Base-by-base conservation (phyloP, 2,329 filamentous ascomycete species). In the Cercospora beticola region DNA sequence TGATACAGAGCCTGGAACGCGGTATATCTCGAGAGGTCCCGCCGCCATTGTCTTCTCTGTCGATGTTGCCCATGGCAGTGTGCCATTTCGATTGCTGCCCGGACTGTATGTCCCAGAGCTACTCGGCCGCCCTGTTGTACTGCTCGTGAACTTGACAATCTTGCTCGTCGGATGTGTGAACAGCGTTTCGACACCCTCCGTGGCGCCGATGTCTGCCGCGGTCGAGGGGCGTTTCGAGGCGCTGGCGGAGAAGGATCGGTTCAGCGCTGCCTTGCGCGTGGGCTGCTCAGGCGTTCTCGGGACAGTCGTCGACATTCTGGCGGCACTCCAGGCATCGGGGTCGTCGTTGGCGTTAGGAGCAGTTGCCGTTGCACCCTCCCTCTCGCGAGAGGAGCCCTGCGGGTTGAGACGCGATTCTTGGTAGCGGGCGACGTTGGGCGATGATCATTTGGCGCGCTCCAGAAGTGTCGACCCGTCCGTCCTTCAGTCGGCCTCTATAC, bases 41-140 rank as follows among this genome's bases (percentile, higher is more conserved):
- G 92, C 86, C 68, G 93, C 93, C 71, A 96, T 89, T 0, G 92
- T 94, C 75, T 90, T 87, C 79, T 97, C 93, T 1, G 91, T 87
- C n/a, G 88, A 85, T 2, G 91, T 91, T 60, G 86, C 86, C 89
- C 91, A 94, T 64, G 90, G 85, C 61, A 95, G 82, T 0, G 89
- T 88, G 70, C 90, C 77, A 66, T 62, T 62, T n/a, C 58, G 60
- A 63, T 73, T n/a, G 31, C 63, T 63, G 62, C 78, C 59, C 12
- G 71, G 64, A 58, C 65, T 70, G 40, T 66, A 63, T 18, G 65
- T 67, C 3, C 68, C 69, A n/a, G 64, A 62, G 56, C 68, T 72
- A 40, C 73, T 65, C 16, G 76, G 73, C n/a, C 79, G 73, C 8
- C 78, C 74, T 23, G 74, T 70, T 4, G 79, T 68, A 16, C 76